These are phyloP conservation scores for Skeletonema marinoi DNA, from an alignment of 108 stramenopile species.

Conservation along the genomic window DNA sequence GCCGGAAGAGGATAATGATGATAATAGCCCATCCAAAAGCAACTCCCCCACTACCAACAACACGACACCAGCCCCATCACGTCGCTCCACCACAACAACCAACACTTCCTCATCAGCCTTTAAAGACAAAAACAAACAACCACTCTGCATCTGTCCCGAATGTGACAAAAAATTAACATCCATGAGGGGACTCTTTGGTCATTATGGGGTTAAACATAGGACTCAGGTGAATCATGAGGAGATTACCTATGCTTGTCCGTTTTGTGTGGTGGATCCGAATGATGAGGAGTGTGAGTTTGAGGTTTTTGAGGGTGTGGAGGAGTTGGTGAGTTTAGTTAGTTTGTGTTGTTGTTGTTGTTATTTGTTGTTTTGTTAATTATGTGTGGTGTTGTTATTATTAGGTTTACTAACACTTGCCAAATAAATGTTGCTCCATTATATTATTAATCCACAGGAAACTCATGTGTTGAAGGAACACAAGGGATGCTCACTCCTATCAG, in stretches of 20 bases:
- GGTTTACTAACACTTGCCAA: background rate
- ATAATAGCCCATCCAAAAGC: background rate
- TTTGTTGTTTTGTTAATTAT: background rate
- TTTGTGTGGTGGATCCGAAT: slow-evolving; percentile 1
- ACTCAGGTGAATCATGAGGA: slow-evolving; percentile 7
- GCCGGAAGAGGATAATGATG: background rate
- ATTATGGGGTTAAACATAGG: slow-evolving; percentile 15
- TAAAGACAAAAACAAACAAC: background rate
- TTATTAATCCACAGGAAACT: background rate
- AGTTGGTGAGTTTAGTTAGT: background rate
- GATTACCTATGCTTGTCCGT: slow-evolving; percentile 16
- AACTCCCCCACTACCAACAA: background rate
- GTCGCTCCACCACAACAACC: background rate
- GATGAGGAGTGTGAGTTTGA: slow-evolving; percentile 6
- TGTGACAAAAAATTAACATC: slow-evolving; percentile 16
- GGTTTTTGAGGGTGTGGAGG: background rate
- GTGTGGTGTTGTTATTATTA: background rate
- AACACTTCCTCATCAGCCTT: background rate
- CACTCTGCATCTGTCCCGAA: slow-evolving; percentile 26
- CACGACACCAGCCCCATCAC: background rate
- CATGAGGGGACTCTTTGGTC: slow-evolving; percentile 15
- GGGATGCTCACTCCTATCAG: background rate
- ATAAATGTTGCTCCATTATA: background rate
- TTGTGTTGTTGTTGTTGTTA: background rate
- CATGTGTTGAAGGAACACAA: background rate